Base-by-base conservation (phyloP, 169 alveolate genomes). In the Hammondia hammondi region DNA sequence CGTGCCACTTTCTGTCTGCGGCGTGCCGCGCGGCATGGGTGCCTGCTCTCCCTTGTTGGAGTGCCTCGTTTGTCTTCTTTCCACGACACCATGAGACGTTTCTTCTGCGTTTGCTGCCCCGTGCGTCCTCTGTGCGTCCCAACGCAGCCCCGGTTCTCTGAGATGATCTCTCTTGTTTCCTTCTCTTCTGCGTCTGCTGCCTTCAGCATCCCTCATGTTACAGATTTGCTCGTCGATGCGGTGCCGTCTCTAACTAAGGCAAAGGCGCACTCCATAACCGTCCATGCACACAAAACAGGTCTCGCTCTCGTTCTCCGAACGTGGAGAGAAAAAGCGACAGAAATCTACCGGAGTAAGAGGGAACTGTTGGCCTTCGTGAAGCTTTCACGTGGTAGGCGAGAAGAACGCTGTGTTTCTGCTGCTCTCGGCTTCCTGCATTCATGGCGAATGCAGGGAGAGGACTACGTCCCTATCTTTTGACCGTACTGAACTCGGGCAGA, bases 261-360 rank as follows among this genome's bases (percentile, higher is more conserved):
- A 27, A 96, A 94, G 88, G 98, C 98, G 27, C 98, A 97, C 87
- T 93, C 98, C 39, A 96, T 97, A 77, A 97, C 98, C 14, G 97
- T 97, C 52, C 97, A 97, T 70, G 98, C 98, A n/a, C 98, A 97
- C 94, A 96, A 96, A 57, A 93, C 96, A 43, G 98, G 98, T 24
- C 97, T 96, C 72, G 98, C 98, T 61, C 95, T 96, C 32, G 91
- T 97, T 24, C 43, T 96, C 89, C 91, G 96, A 70, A 97, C 98
- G 35, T 97, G 98, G 98, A 96, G 95, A 94, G 85, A 96, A 48
- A 93, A 95, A 94, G 98, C 98, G 39, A 97, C 95, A 56, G 84
- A 70, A 45, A 43, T 70, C 82, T n/a, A 35, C 1, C 93, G 37
- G 57, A 71, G 93, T 88, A 19, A 56, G 82, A 21, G 52, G 32